Base-by-base conservation (phyloP, 2,329 filamentous ascomycete species). In the Lasiodiplodia hormozganensis region DNA sequence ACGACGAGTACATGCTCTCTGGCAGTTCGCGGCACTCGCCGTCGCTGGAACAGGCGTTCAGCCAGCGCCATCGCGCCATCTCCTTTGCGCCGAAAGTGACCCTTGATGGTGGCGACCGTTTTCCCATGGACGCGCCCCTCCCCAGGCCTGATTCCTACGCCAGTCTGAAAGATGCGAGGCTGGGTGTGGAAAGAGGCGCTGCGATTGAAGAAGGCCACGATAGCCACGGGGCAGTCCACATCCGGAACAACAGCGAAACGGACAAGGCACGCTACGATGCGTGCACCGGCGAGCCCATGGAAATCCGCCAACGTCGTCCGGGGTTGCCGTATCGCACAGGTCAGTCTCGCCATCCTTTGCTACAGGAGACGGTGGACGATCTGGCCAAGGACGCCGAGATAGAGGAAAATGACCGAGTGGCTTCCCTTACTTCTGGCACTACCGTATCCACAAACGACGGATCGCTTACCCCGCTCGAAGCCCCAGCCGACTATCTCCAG, bases 351-450 rank as follows among this genome's bases (percentile, higher is more conserved):
- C 79, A 79, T 69, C 76, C 78, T 10, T 74, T 80, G n/a, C 73
- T 76, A 28, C 76, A 77, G 69, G 67, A 77, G 11, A 79, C 76
- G 40, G 76, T 77, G 14, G 76, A 79, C 38, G 69, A 67, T 4
- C 43, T 70, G 4, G 68, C 68, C 14, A 34, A 60, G 16, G 65
- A 60, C 28, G 43, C 60, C 21, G 54, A 68, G 38, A 28, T 68
- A 12, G 67, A 68, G 58, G 78, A 80, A 56, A 76, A 78, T 54
- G 72, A 74, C 28, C 62, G 70, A 40, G 77, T 81, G 18, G 79
- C 80, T 14, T 82, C 80, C 4, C 70, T 82, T 56, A 82, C 80
- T 2, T 82, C 81, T n/a, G 80, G 77, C 52, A 74, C 78, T n/a
- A 81, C 80, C 6, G 77, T 75, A 28, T 82, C 81, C 10, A 76